Percentiles rank a stretch among this genome's conserved stretches.
Evolutionary conservation across 78 protist species (phyloP).

Genomic region (Dictyostelium purpureum): DNA sequence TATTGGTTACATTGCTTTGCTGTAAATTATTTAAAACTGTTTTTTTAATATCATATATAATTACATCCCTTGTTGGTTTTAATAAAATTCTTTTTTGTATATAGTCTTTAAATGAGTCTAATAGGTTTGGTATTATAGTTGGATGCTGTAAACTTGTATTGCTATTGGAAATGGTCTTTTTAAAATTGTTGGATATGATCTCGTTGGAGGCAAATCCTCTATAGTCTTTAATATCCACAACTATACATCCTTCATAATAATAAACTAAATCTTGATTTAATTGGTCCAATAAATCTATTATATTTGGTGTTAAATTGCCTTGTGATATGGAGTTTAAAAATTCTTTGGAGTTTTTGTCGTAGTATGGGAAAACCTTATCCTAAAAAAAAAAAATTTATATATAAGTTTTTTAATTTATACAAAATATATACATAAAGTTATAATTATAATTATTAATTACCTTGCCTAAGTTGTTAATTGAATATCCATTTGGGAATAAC

Average conservation of each 20-base stretch:
- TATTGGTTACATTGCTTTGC: too few species aligned
- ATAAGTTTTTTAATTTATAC: neutral
- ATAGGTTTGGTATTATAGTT: neutral
- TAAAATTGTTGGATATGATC: neutral
- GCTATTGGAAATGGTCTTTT: neutral
- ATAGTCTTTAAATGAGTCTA: neutral
- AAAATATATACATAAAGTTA: neutral
- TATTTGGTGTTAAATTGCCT: constrained; percentile 42
- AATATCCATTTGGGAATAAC: constrained; percentile 30
- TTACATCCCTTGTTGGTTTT: constrained; percentile 51
- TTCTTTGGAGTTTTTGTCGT: constrained; percentile 32
- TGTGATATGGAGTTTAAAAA: constrained; percentile 37
- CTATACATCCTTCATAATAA: constrained; percentile 52
- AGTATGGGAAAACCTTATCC: constrained; percentile 50
- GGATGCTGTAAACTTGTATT: neutral
- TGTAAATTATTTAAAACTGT: neutral
- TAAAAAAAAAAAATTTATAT: neutral
- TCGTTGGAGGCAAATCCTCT: constrained; percentile 1
- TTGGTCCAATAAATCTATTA: constrained; percentile 44
- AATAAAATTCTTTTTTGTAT: constrained; percentile 24
- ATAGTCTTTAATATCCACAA: constrained; percentile 47
- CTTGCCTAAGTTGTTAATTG: constrained; percentile 28
- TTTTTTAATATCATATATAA: constrained; percentile 48
- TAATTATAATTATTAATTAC: neutral
- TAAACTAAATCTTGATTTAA: neutral